Evolutionary conservation across 495 filamentous ascomycete species (phyloP).

Genomic region (Penicillium cataractarum): DNA sequence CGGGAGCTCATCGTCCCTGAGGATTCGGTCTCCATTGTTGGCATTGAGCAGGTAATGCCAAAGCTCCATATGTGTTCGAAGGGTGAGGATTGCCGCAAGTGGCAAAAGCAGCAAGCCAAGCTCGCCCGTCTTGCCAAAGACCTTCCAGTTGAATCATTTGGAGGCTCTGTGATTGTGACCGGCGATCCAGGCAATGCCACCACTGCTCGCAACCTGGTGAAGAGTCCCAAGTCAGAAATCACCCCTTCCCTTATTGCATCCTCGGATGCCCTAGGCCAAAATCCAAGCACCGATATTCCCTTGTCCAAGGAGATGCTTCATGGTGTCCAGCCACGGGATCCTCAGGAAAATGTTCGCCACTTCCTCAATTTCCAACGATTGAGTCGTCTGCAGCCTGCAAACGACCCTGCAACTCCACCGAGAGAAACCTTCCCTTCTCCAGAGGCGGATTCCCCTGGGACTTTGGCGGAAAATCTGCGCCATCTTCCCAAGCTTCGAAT

Average conservation of each 20-base stretch:
- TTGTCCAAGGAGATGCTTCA: constrained; percentile 73
- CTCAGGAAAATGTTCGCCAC: constrained; percentile 87
- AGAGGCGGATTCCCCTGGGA: constrained; percentile 36
- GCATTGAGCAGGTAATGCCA: constrained; percentile 84
- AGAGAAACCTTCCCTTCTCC: constrained; percentile 54
- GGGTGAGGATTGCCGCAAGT: constrained; percentile 86
- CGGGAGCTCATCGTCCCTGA: too few relatives aligned
- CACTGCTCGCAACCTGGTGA: constrained; percentile 53
- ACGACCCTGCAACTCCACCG: constrained; percentile 47
- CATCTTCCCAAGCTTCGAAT: constrained; percentile 49
- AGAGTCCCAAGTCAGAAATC: constrained; percentile 38
- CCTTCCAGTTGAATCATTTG: constrained; percentile 19
- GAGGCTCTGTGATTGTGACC: constrained; percentile 48
- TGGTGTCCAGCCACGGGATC: constrained; percentile 69
- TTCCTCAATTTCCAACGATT: constrained; percentile 82
- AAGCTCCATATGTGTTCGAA: constrained; percentile 86
- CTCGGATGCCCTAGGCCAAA: constrained; percentile 77
- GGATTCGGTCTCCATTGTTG: constrained; percentile 89
- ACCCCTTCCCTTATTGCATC: constrained; percentile 83
- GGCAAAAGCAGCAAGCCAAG: constrained; percentile 63
- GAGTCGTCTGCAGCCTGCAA: constrained; percentile 37
- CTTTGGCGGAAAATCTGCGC: constrained; percentile 46
- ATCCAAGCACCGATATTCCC: constrained; percentile 59
- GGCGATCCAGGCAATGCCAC: constrained; percentile 73
- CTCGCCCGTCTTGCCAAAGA: constrained; percentile 27